Evolutionary conservation across 148 eudicot species (phyloP).

Genomic region (Talinum fruticosum): DNA sequence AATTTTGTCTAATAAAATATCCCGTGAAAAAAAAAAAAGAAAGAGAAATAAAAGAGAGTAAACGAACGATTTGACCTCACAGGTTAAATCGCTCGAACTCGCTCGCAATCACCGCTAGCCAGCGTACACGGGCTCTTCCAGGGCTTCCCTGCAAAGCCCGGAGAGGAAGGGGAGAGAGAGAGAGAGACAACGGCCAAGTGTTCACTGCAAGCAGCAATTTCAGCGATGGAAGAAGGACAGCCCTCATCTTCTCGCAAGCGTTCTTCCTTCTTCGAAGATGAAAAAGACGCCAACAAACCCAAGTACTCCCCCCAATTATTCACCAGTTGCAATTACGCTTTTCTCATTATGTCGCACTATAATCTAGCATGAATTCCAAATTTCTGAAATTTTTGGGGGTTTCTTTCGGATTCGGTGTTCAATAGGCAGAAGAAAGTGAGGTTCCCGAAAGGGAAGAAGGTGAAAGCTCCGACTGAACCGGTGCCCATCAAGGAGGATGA

Average conservation of each 20-base stretch:
- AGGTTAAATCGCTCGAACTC: not conserved
- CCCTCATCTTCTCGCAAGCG: constrained; percentile 54
- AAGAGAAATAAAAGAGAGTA: too few species aligned
- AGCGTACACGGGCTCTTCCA: too few species aligned
- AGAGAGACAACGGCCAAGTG: too few species aligned
- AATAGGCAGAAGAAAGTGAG: constrained; percentile 68
- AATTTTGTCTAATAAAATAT: too few species aligned
- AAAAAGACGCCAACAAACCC: constrained; percentile 40
- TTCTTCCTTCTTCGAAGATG: constrained; percentile 38
- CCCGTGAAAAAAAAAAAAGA: too few species aligned
- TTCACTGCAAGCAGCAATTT: not conserved
- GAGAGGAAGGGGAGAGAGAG: too few species aligned
- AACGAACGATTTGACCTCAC: not conserved
- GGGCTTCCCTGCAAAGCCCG: too few species aligned
- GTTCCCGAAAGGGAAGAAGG: constrained; percentile 90
- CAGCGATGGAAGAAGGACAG: constrained; percentile 46
- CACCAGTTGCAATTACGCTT: not conserved
- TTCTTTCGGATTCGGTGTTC: not conserved
- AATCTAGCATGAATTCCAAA: not conserved
- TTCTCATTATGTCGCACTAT: not conserved
- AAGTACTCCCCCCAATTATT: constrained; percentile 28
- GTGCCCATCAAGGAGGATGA: constrained; percentile 14
- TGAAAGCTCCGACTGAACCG: constrained; percentile 41
- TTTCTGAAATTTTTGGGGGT: not conserved
- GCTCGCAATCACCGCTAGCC: not conserved